A percentile compares a stretch with the other conserved stretches of the same genome.
Evolutionary conservation across 352 stramenopile species (phyloP).

Genomic region (Phytophthora crassamura): DNA sequence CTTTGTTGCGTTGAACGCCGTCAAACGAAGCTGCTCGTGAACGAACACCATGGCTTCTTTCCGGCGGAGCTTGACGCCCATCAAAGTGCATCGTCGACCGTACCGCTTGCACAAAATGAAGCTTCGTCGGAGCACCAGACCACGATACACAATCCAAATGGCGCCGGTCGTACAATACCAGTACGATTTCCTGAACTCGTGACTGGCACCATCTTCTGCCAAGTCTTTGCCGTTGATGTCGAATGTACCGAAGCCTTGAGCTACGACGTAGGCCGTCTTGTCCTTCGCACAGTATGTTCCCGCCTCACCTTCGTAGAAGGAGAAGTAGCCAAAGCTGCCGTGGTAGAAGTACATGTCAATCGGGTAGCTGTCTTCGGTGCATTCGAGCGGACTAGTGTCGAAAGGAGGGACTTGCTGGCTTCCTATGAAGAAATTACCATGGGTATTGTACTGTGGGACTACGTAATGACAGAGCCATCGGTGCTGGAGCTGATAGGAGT

Average conservation of each 20-base stretch:
- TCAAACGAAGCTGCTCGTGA: constrained; percentile 29
- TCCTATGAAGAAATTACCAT: constrained; percentile 19
- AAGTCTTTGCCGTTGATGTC: constrained; percentile 20
- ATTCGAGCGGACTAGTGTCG: constrained; percentile 10
- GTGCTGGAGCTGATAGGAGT: constrained; percentile 12
- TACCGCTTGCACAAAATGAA: constrained; percentile 26
- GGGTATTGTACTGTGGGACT: constrained; percentile 32
- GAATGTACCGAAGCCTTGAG: constrained; percentile 15
- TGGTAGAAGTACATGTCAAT: constrained; percentile 27
- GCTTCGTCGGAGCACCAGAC: constrained; percentile 26
- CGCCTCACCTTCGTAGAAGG: constrained; percentile 23
- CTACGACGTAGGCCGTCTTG: constrained; percentile 18
- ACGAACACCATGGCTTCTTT: constrained; percentile 32
- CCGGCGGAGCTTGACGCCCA: constrained; percentile 10
- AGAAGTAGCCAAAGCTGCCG: constrained; percentile 28
- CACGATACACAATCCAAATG: constrained; percentile 28
- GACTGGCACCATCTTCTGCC: constrained; percentile 10
- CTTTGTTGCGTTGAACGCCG: constrained; percentile 15
- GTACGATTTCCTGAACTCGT: constrained; percentile 22
- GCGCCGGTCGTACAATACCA: constrained; percentile 20
- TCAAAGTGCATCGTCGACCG: constrained; percentile 9
- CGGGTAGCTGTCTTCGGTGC: constrained; percentile 11
- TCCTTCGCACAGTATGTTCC: constrained; percentile 28
- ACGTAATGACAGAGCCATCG: constrained; percentile 28
- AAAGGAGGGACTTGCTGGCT: not conserved